Conservation (phyloP, 129 eudicot genomes). For the Sambucus nigra region DNA sequence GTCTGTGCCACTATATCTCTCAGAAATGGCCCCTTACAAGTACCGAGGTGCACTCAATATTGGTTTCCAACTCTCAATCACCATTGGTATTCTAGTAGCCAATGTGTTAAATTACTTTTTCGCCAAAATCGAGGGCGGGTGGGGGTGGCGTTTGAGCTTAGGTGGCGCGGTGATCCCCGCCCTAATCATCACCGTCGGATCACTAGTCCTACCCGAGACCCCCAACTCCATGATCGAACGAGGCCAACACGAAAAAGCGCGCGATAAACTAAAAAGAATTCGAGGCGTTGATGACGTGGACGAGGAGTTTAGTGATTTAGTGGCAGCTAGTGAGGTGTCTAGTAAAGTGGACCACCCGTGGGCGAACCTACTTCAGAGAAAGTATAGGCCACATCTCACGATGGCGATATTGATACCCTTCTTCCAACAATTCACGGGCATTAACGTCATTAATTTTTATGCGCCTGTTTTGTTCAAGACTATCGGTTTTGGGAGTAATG, state of each 20-base stretch:
- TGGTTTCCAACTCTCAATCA: conserved; percentile 42
- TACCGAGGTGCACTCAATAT: conserved; percentile 46
- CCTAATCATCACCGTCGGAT: conserved; percentile 32
- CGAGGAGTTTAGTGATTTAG: conserved; percentile 37
- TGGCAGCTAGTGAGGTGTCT: conserved; percentile 35
- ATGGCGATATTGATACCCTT: conserved; percentile 35
- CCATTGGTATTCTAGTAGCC: conserved; percentile 45
- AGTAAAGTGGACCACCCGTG: conserved; percentile 32
- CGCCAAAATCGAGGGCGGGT: conserved; percentile 26
- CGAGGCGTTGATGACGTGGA: conserved; percentile 37
- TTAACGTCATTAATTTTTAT: conserved; percentile 56
- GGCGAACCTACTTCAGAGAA: conserved; percentile 25
- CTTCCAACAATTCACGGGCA: conserved; percentile 55
- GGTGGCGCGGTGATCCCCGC: conserved; percentile 48
- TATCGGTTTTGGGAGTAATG: conserved; percentile 38
- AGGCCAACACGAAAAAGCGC: conserved; percentile 32
- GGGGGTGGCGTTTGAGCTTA: conserved; percentile 50
- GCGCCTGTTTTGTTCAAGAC: conserved; percentile 55
- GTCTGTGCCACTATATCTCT: conserved; percentile 54
- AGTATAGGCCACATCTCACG: conserved; percentile 44
- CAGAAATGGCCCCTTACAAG: conserved; percentile 47
- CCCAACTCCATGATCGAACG: conserved; percentile 47
- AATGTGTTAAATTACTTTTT: conserved; percentile 32
- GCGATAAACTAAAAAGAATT: conserved; percentile 10
- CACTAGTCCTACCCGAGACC: conserved; percentile 33